phyloP scores from a whole-genome alignment of 192 early-diverging fungal genomes.

The Mortierella claussenii region DNA sequence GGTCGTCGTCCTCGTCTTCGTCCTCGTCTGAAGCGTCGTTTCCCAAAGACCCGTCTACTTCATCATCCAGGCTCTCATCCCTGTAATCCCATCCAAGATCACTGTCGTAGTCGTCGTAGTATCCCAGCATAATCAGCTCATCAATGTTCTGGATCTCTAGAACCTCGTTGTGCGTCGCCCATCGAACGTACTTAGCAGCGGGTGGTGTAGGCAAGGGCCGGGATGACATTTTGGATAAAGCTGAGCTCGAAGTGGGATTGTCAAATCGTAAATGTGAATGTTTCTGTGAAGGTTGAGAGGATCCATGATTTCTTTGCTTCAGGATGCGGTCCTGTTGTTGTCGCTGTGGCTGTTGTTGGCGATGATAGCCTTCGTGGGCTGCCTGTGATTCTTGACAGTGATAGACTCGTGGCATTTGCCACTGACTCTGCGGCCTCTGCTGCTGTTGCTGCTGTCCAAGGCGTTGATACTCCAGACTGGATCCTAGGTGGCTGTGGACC shows the following conservation, averaged over 20 bases:
- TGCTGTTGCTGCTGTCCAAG: neutral
- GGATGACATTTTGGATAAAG: neutral
- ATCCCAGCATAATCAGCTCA: conserved; percentile 13
- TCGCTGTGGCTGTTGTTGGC: conserved; percentile 1
- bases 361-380: neutral
- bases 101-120: conserved; percentile 21
- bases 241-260: too few species aligned
- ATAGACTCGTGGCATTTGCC: neutral
- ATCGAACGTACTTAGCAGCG: conserved; percentile 6
- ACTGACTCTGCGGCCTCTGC: neutral
- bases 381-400: too few species aligned
- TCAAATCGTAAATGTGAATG: too few species aligned
- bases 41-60: too few species aligned
- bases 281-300: neutral
- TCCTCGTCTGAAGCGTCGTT: neutral
- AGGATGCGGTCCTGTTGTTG: neutral
- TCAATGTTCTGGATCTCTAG: conserved; percentile 21
- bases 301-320: neutral
- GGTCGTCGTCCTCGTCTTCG: conserved; percentile 1
- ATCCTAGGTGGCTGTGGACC: neutral
- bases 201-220: conserved; percentile 32
- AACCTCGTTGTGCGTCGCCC: conserved; percentile 12
- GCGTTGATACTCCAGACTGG: conserved; percentile 5
- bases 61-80: conserved; percentile 18
- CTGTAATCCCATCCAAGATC: conserved; percentile 31